Evolutionary conservation across 2,329 filamentous ascomycete genomes (phyloP), one percentile per base, ranked within the genome.

Genomic region (Fonsecaea pedrosoi): DNA sequence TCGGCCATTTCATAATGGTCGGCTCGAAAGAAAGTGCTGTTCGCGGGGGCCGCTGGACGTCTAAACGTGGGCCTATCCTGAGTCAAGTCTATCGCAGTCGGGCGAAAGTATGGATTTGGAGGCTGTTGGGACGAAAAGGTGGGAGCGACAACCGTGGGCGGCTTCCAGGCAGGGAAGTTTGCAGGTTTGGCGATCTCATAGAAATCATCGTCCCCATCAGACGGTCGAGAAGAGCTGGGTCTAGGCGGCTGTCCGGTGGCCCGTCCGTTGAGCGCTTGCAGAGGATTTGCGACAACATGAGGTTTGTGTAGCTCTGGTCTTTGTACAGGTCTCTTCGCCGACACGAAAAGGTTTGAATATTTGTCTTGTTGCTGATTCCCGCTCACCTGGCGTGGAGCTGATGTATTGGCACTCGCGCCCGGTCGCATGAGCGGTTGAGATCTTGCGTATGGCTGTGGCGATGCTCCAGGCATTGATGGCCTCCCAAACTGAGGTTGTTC

Each of bases 401-500:
- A 66, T 34, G 60, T 59, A 53, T 67, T 71, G 12, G 72, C 69
- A 54, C 57, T 60, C 34, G 10, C 35, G 42, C 74, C 37, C 15
- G 73, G 74, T 64, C 82, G 78, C 66, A 85, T 62, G 34, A 69
- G 83, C 65, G 86, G 84, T 82, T 77, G 68, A 81, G 76, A 34
- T 75, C 75, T 69, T 77, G 82, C 73, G 74, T 79, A 71, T 69
- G 84, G 78, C 74, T 83, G 81, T 70, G 77, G 34, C 70, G 71
- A 56, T 72, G 75, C 56, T 38, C 85, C 79, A 64, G 89, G 76
- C 15, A 86, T 84, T 68, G 85, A 87, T 1, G 87, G 80, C 71
- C 85, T 84, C 60, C 87, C 87, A 73, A 89, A 89, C 72, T 87
- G 82, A 45, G 83, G 80, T 37, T 80, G 62, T n/a, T 30, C 55